phyloP scores from a whole-genome alignment of 225 moss, liverwort and hornwort species.

The Polytrichum formosum region DNA sequence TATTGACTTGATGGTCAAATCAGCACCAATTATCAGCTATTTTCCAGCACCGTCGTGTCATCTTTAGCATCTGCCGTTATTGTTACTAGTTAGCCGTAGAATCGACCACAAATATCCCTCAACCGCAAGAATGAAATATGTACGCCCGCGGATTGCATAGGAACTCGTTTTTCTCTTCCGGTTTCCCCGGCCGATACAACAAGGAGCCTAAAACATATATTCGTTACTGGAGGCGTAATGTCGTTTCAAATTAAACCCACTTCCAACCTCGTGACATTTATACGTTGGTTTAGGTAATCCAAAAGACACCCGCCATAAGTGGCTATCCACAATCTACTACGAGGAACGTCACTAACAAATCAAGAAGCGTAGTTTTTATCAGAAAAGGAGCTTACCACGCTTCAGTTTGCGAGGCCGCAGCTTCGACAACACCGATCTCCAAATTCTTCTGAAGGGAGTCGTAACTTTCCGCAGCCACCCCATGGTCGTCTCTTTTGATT shows the following conservation, averaged over 20 bases:
- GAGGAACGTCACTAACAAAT: neutral
- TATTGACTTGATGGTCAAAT: too few species aligned
- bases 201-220: neutral
- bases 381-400: slow-evolving; percentile 41
- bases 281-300: neutral
- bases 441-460: slow-evolving; percentile 52
- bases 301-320: neutral
- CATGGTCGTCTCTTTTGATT: slow-evolving; percentile 17
- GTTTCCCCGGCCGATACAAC: too few species aligned
- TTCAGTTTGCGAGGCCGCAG: slow-evolving; percentile 55
- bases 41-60: too few species aligned
- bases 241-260: neutral
- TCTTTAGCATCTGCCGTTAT: too few species aligned
- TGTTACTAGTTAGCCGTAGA: too few species aligned
- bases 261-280: neutral
- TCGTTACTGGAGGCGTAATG: neutral
- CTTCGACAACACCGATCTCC: slow-evolving; percentile 53
- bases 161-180: too few species aligned
- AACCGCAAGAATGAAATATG: too few species aligned
- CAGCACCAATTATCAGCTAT: too few species aligned
- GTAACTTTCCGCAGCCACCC: slow-evolving; percentile 60
- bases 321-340: neutral
- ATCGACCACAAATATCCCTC: too few species aligned
- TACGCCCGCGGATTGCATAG: too few species aligned
- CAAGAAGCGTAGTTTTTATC: neutral